These are phyloP conservation scores for Phytophthora agathidicida DNA, from an alignment of 352 stramenopile species.

Conservation along the genomic window DNA sequence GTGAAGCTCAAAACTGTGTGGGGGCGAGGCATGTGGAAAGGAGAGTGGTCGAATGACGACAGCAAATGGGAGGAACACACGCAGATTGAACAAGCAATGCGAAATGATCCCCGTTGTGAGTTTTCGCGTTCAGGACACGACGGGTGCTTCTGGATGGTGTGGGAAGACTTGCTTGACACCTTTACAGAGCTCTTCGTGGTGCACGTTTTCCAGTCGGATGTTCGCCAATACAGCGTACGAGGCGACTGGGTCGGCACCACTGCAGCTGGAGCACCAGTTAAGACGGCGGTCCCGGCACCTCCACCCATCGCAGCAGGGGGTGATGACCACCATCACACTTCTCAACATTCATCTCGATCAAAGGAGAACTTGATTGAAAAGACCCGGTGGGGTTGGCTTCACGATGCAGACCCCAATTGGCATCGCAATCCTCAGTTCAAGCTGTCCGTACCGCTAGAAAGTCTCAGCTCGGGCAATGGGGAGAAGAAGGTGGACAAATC, in stretches of 20 bases:
- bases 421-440: slow-evolving; percentile 93
- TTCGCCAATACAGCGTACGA: slow-evolving; percentile 58
- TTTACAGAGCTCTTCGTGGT: slow-evolving; percentile 80
- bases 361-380: slow-evolving; percentile 55
- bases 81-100: slow-evolving; percentile 72
- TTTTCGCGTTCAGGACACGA: slow-evolving; percentile 76
- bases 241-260: slow-evolving; percentile 51
- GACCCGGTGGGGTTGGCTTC: slow-evolving; percentile 69
- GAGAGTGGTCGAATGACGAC: slow-evolving; percentile 84
- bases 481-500: slow-evolving; percentile 11
- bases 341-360: slow-evolving; percentile 6
- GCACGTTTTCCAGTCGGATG: slow-evolving; percentile 40
- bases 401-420: slow-evolving; percentile 87
- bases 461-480: background rate
- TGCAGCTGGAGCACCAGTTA: slow-evolving; percentile 46
- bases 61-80: slow-evolving; percentile 86
- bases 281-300: background rate
- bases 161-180: slow-evolving; percentile 70
- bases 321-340: slow-evolving; percentile 20
- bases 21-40: slow-evolving; percentile 78
- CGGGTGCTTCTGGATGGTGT: slow-evolving; percentile 87
- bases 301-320: slow-evolving; percentile 8
- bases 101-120: slow-evolving; percentile 57
- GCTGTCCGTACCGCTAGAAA: slow-evolving; percentile 43
- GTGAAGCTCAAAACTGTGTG: slow-evolving; percentile 87